These are phyloP conservation scores for Thelonectria discophora DNA, from an alignment of 2,329 filamentous ascomycete genomes.

Conservation along the genomic window DNA sequence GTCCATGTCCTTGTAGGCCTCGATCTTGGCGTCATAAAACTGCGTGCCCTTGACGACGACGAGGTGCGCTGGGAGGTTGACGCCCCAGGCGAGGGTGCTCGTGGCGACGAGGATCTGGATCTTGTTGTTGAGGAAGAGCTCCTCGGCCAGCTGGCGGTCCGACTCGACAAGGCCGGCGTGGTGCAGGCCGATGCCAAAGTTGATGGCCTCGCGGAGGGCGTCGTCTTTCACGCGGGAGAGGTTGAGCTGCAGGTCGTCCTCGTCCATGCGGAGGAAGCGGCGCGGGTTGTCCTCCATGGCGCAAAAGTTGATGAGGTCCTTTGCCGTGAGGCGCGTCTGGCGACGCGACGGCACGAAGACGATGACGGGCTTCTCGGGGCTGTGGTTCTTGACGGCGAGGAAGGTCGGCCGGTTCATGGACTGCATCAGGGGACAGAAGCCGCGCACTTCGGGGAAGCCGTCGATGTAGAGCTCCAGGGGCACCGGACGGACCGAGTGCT, in stretches of 20 bases:
- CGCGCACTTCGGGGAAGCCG: slow-evolving; percentile 92
- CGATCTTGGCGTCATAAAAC: slow-evolving; percentile 96
- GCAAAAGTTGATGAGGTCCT: slow-evolving; percentile 96
- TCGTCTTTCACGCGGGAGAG: slow-evolving; percentile 93
- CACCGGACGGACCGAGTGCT: slow-evolving; percentile 95
- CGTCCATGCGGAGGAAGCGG: slow-evolving; percentile 91
- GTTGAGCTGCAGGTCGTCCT: slow-evolving; percentile 90
- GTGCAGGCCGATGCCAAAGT: slow-evolving; percentile 95
- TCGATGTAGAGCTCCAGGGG: slow-evolving; percentile 97
- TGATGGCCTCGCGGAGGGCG: slow-evolving; percentile 90
- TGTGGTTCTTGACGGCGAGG: slow-evolving; percentile 94
- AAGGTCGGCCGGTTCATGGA: slow-evolving; percentile 99
- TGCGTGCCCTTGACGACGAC: slow-evolving; percentile 99
- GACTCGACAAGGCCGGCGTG: slow-evolving; percentile 97
- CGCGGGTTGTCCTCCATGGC: slow-evolving; percentile 98
- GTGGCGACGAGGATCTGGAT: slow-evolving; percentile 97
- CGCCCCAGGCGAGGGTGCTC: slow-evolving; percentile 96
- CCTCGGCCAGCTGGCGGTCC: slow-evolving; percentile 89
- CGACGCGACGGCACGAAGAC: slow-evolving; percentile 96
- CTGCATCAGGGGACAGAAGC: slow-evolving; percentile 98
- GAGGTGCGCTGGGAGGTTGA: slow-evolving; percentile 94
- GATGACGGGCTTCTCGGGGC: slow-evolving; percentile 95
- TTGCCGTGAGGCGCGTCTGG: slow-evolving; percentile 93
- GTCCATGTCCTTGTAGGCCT: slow-evolving; percentile 99
- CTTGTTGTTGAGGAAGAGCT: slow-evolving; percentile 96